Conservation (phyloP, 139 green algal genomes). For the Micractinium sp. region DNA sequence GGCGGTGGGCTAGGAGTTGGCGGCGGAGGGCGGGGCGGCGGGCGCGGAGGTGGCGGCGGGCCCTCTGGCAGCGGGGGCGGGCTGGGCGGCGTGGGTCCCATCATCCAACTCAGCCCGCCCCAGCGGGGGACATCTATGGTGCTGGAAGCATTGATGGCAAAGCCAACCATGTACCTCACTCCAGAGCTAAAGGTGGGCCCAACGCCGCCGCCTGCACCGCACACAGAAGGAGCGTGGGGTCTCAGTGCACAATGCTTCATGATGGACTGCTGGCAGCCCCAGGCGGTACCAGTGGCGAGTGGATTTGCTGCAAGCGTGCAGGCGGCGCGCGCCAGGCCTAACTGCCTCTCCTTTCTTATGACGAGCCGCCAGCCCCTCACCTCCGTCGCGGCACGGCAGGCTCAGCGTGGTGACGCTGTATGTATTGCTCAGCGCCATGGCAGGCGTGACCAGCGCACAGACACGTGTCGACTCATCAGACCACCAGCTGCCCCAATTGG, state of each 20-base stretch:
- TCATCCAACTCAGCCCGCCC: neutral
- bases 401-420: neutral
- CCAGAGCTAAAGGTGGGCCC: neutral
- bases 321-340: too few relatives aligned
- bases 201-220: neutral
- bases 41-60: too few relatives aligned
- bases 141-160: neutral
- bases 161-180: neutral
- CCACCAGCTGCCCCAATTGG: neutral
- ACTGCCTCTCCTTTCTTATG: too few relatives aligned
- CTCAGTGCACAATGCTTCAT: too few relatives aligned
- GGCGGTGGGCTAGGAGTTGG: neutral
- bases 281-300: too few relatives aligned
- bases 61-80: too few relatives aligned
- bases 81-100: too few relatives aligned
- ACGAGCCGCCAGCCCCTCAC: too few relatives aligned
- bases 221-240: too few relatives aligned
- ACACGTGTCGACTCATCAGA: neutral
- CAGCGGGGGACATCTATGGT: neutral
- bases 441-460: neutral
- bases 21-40: too few relatives aligned
- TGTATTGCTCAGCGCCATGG: neutral
- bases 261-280: too few relatives aligned
- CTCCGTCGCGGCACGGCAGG: neutral
- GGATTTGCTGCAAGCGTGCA: too few relatives aligned